Base-by-base conservation (phyloP, 495 filamentous ascomycete genomes). In the Annulohypoxylon bovei region DNA sequence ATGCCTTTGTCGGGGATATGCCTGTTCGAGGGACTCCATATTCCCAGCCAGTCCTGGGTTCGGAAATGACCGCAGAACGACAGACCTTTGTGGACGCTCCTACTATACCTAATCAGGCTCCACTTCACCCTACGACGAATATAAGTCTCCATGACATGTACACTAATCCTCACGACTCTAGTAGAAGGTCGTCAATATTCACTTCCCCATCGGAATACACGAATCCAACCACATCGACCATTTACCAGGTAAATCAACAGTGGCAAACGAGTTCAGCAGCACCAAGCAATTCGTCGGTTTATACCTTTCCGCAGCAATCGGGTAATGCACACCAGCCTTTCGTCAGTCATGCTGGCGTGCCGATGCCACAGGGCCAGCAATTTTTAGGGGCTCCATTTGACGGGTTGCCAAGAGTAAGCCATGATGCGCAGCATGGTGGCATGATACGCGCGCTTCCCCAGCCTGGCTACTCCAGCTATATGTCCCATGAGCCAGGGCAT, bases 111-210 rank as follows among this genome's bases (percentile, higher is more conserved):
- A 62, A 60, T 18, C 78, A 75, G 39, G 44, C 76, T 3, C 42
- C 75, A 12, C 60, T 74, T 8, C 75, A 74, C 14, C 27, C 67
- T 4, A 52, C 71, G 30, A 57, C 71, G 18, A 61, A 71, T 28
- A 53, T 82, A 16, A 65, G 76, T 6, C 58, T 81, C 22, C 72
- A 74, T 25, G 79, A 82, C 6, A 70, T 81, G 66, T 76, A 81
- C n/a, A 49, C 78, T 0, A 79, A 53, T 40, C 61, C 76, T 1
- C 80, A 83, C 47, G 79, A 79, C 30, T 50, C 71, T 0, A 72
- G 73, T 23, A 71, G 80, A 50, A 70, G 81, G 12, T 72, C 77
- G 18, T 78, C 77, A 1, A 62, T 81, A 33, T 81, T 77, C 67
- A 74, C 70, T 22, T 64, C 79, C 0, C 72, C 73, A 0, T 42